phyloP scores from a whole-genome alignment of 805 yeast genomes.

The Kodamaea nitidulidarum region DNA sequence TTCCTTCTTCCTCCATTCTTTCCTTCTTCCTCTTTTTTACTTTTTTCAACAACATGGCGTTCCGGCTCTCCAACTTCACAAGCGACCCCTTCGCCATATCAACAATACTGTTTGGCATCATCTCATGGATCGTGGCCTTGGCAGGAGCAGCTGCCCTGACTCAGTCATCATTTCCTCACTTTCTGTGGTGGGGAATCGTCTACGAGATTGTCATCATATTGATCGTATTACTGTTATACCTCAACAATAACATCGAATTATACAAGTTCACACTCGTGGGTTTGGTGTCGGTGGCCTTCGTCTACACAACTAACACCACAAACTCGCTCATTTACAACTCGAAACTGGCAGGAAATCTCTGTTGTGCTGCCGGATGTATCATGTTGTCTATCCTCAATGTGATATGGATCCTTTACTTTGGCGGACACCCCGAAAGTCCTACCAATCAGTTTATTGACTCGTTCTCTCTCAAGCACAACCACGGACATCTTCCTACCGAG shows the following conservation, averaged over 20 bases:
- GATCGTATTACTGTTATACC: conserved; percentile 49
- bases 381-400: conserved; percentile 76
- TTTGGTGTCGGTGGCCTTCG: conserved; percentile 63
- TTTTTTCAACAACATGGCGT: conserved; percentile 24
- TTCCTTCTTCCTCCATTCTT: no score
- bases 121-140: conserved; percentile 85
- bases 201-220: conserved; percentile 64
- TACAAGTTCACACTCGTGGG: conserved; percentile 61
- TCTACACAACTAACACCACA: conserved; percentile 81
- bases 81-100: conserved; percentile 88
- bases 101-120: conserved; percentile 64
- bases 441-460: conserved; percentile 81
- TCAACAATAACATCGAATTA: conserved; percentile 59
- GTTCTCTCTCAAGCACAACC: conserved; percentile 52
- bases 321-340: conserved; percentile 70
- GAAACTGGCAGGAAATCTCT: conserved; percentile 59
- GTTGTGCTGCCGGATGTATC: conserved; percentile 92
- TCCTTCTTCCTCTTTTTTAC: neutral
- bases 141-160: conserved; percentile 67
- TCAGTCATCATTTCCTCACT: conserved; percentile 57
- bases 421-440: conserved; percentile 88
- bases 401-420: conserved; percentile 84
- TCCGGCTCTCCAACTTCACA: conserved; percentile 47
- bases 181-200: conserved; percentile 96
- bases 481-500: conserved; percentile 29